Base-by-base conservation (phyloP, 352 stramenopile species). In the Pseudoperonospora humuli region DNA sequence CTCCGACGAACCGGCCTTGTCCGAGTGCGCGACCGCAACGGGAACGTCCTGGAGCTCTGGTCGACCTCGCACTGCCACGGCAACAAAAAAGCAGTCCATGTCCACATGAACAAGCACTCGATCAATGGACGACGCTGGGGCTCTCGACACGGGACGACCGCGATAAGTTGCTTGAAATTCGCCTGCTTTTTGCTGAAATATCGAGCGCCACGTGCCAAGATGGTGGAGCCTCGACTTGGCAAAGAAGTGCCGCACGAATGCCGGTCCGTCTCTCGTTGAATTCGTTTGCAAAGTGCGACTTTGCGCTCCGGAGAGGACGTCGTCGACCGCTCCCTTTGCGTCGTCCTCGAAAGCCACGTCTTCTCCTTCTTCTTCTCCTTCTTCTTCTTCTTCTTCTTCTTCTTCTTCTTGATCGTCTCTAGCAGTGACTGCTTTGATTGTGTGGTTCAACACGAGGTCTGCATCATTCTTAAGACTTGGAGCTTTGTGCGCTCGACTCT, bases 51-150 rank as follows among this genome's bases (percentile, higher is more conserved):
- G 40, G 23, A 79, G 63, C 24, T 90, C 68, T 1, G 90, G 85
- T 39, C 74, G 84, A 7, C 86, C 87, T 20, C 77, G 55, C 15
- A 97, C 62, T 9, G 79, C 86, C 6, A 98, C 93, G 7, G 83
- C 70, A 2, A 93, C 93, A 59, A 98, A 98, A 68, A 98, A 98
- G 45, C 86, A 97, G 63, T 98, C 95, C 93, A 98, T 98, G 61
- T 98, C 95, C 0, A 98, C 80, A 41, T 98, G 93, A 38, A 98
- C 61, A 29, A 98, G 90, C 29, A 95, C 90, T 0, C 88, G 78
- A 13, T 85, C 45, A 15, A 21, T 62, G 0, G 69, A 82, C 6
- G 46, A 60, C 6, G 54, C 17, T 0, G 61, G 11, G 8, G 59
- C 71, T 36, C 64, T 66, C 9, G 20, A 41, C 23, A 89, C 61